Evolutionary conservation across 495 filamentous ascomycete genomes (phyloP).

Genomic region (Aspergillus cavernicola): DNA sequence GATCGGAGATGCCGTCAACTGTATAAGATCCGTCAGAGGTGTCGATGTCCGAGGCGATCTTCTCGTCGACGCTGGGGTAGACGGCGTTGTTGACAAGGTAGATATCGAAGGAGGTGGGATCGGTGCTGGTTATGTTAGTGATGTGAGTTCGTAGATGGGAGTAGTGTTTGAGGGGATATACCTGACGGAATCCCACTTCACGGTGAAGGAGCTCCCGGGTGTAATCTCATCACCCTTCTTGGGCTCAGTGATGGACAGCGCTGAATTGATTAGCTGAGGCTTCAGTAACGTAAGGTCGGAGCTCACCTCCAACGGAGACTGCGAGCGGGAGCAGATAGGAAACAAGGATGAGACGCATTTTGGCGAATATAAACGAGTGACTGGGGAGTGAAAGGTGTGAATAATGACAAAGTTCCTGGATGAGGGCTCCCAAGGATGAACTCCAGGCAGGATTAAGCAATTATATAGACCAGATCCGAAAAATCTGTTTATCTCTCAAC

Average conservation of each 20-base stretch:
- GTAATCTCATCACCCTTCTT: slow-evolving; percentile 27
- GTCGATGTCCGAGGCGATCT: slow-evolving; percentile 35
- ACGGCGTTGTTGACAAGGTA: slow-evolving; percentile 38
- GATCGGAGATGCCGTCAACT: slow-evolving; percentile 20
- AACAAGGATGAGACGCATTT: neutral
- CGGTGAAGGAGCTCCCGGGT: slow-evolving; percentile 25
- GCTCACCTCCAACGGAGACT: neutral
- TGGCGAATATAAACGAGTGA: slow-evolving; percentile 1
- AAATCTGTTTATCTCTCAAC: too few species aligned
- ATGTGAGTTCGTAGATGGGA: neutral
- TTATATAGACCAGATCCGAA: too few species aligned
- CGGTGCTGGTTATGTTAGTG: slow-evolving; percentile 23
- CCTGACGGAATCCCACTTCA: slow-evolving; percentile 38
- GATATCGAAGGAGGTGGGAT: slow-evolving; percentile 32
- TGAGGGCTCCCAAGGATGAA: too few species aligned
- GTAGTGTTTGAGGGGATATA: slow-evolving; percentile 6
- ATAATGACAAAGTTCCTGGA: neutral
- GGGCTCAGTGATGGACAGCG: slow-evolving; percentile 32
- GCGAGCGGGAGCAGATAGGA: neutral
- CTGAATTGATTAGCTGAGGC: slow-evolving; percentile 12
- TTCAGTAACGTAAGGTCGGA: neutral
- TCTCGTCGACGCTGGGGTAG: slow-evolving; percentile 42
- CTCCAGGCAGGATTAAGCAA: too few species aligned
- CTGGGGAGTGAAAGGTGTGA: neutral
- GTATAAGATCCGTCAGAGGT: slow-evolving; percentile 36